phyloP scores from a whole-genome alignment of 306 rosid genomes.

The Castanea mollissima region DNA sequence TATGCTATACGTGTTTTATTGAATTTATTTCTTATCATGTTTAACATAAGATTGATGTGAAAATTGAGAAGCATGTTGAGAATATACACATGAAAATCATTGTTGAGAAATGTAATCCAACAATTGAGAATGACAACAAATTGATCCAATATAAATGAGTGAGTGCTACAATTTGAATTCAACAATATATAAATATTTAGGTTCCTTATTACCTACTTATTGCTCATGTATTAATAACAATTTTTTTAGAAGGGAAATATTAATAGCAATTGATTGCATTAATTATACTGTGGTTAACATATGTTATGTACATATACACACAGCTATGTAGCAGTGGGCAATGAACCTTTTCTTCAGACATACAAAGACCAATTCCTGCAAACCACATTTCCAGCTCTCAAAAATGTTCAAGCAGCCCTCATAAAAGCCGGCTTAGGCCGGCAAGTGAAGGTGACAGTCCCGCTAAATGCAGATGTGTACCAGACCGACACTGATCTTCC shows the following conservation, averaged over 20 bases:
- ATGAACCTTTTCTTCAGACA: slow-evolving; percentile 79
- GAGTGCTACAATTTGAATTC: too few species aligned
- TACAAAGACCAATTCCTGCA: slow-evolving; percentile 60
- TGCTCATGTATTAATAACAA: too few species aligned
- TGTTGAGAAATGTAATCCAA: too few species aligned
- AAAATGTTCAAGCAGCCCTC: slow-evolving; percentile 90
- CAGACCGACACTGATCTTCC: slow-evolving; percentile 65
- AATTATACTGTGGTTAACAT: neutral
- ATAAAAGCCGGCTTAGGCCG: slow-evolving; percentile 82
- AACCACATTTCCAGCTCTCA: slow-evolving; percentile 75
- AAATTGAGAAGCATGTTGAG: too few species aligned
- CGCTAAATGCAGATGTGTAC: slow-evolving; percentile 92
- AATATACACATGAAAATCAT: too few species aligned
- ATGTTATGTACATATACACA: neutral
- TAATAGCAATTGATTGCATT: neutral
- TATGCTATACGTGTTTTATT: too few species aligned
- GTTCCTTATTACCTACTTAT: too few species aligned
- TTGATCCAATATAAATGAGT: too few species aligned
- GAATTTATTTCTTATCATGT: too few species aligned
- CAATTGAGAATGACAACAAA: too few species aligned
- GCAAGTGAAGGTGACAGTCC: slow-evolving; percentile 85
- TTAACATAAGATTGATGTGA: too few species aligned
- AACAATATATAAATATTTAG: too few species aligned
- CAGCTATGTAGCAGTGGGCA: slow-evolving; percentile 85
- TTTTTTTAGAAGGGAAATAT: neutral